A percentile compares a stretch with the other conserved stretches of the same genome.
Evolutionary conservation across 306 rosid species (phyloP).

Genomic region (Alnus glutinosa): DNA sequence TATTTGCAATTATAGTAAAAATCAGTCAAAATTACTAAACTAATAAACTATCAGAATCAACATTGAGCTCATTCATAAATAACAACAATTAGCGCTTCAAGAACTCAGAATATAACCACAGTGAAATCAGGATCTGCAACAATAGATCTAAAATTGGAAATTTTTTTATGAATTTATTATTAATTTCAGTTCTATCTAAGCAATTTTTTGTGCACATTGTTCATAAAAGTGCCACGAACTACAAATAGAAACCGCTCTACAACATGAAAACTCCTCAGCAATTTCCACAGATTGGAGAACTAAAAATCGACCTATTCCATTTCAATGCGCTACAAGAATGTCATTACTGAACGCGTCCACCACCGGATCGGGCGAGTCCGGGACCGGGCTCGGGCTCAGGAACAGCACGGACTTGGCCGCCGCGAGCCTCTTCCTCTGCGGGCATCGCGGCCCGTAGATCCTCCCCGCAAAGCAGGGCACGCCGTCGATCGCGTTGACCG

Average conservation of each 20-base stretch:
- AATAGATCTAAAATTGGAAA: neutral
- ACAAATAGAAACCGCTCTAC: constrained; percentile 42
- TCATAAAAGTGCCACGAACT: constrained; percentile 22
- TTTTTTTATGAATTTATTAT: constrained; percentile 4
- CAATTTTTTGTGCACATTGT: constrained; percentile 7
- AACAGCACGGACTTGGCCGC: constrained; percentile 60
- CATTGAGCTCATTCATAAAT: too few species aligned
- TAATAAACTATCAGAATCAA: neutral
- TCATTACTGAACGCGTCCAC: constrained; percentile 54
- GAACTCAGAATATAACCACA: neutral
- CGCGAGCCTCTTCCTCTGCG: constrained; percentile 72
- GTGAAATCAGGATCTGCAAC: neutral
- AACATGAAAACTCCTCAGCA: constrained; percentile 3
- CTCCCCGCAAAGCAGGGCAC: constrained; percentile 54
- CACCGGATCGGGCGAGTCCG: constrained; percentile 55
- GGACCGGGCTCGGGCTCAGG: constrained; percentile 26
- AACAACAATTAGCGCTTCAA: neutral
- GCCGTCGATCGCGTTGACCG: constrained; percentile 28
- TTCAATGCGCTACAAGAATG: constrained; percentile 57
- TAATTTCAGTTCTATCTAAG: constrained; percentile 30
- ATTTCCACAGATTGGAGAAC: neutral
- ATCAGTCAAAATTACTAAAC: neutral
- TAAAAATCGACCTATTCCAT: neutral
- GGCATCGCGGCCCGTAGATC: constrained; percentile 62
- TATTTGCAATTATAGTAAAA: neutral